These are phyloP conservation scores for Neoboletus subvelutipes DNA, from an alignment of 768 basidiomycete species.

Conservation along the genomic window DNA sequence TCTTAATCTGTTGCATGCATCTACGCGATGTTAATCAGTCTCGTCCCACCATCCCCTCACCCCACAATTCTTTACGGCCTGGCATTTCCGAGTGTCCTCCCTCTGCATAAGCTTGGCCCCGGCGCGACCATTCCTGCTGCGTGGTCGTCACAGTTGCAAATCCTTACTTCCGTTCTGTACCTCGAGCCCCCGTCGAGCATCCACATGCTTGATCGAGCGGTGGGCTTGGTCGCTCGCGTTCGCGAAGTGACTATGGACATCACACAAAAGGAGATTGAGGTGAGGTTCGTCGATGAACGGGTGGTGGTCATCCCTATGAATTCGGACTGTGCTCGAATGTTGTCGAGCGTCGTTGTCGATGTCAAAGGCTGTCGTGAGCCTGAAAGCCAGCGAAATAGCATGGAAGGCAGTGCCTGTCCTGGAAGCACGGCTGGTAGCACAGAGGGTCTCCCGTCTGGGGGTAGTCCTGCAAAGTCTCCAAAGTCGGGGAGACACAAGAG, in stretches of 20 bases:
- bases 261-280: slow-evolving; percentile 42
- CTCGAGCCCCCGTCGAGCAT: slow-evolving; percentile 51
- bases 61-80: slow-evolving; percentile 61
- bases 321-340: slow-evolving; percentile 40
- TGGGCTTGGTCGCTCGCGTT: slow-evolving; percentile 53
- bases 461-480: slow-evolving; percentile 26
- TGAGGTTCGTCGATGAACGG: slow-evolving; percentile 58
- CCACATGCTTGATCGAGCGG: slow-evolving; percentile 61
- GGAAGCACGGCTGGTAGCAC: slow-evolving; percentile 18
- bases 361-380: slow-evolving; percentile 48
- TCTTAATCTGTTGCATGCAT: slow-evolving; percentile 24
- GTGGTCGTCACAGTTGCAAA: slow-evolving; percentile 56
- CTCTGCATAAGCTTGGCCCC: slow-evolving; percentile 34
- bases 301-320: slow-evolving; percentile 49
- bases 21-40: slow-evolving; percentile 55
- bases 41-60: slow-evolving; percentile 43
- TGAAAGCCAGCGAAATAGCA: slow-evolving; percentile 31
- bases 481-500: slow-evolving; percentile 59
- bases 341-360: slow-evolving; percentile 53
- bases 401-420: slow-evolving; percentile 28
- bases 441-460: slow-evolving; percentile 15
- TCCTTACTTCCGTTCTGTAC: slow-evolving; percentile 47
- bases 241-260: slow-evolving; percentile 66
- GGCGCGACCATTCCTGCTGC: slow-evolving; percentile 40
- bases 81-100: slow-evolving; percentile 45